Base-by-base conservation (phyloP, 441 rosid genomes). In the Gossypium gossypioides region DNA sequence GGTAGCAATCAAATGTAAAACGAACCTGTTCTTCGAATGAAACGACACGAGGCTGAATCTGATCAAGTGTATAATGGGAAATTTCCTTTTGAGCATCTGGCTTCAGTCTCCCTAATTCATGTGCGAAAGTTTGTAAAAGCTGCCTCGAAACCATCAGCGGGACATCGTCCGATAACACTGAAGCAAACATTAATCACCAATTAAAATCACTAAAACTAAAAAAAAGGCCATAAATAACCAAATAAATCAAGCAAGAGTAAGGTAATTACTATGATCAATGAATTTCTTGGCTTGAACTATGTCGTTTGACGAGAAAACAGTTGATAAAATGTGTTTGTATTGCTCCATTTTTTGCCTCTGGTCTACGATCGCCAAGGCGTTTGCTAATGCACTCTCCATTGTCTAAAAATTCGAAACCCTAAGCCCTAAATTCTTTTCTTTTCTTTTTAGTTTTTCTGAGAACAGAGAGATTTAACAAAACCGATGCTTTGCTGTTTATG, bases 341-440 rank as follows among this genome's bases (percentile, higher is more conserved):
- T 92, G 98, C 79, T 92, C 99, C 78, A 95, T 95, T 89, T 91
- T 92, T 81, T 90, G 98, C 83, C 97, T 91, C 89, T 95, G 99
- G 84, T 91, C 98, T 2, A 82, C 64, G 79, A 95, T 87, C 56
- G 89, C 80, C 9, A 97, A 82, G 68, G 98, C 98, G 81, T 72
- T 84, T 19, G 84, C 86, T 63, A 93, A 87, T 59, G 96, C 93
- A 72, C 85, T 85, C 70, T 91, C 94, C 99, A 96, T 92, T 44
- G 74, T 2, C 42, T 57, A 54, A 71, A 42, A 56, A 22, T 24
- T 37, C 7, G 21, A 65, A 70, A 57, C 64, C 74, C 54, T 42
- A 37, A 71, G 46, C 16, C 44, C 73, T 40, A 56, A 37, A 6
- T 15, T 13, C n/a, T 2, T 22, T 22, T 18, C 1, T 3, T 32